Evolutionary conservation across 768 basidiomycete genomes (phyloP), one percentile per base, ranked within the genome.

Genomic region (Auriculariales sp.): DNA sequence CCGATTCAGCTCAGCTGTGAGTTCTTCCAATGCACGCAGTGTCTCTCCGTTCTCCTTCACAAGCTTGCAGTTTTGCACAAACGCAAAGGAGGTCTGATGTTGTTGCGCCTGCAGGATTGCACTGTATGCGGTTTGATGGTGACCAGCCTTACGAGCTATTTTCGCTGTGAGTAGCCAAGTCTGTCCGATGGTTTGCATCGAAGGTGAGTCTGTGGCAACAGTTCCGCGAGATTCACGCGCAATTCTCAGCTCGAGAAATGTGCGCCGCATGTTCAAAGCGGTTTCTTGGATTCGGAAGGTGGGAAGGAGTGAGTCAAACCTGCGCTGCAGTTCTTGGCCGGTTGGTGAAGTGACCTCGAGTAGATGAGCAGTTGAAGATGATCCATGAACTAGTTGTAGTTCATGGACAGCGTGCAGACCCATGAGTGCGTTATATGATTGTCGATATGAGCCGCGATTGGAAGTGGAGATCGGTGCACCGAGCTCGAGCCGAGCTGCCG

Each of bases 101-200:
- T 88, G 81, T 50, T 81, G 76, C 0, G 92, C 90, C 64, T 99
- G 95, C 0, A 99, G 72, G 54, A 86, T 78, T 4, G 95, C 92
- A 58, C 88, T 95, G 61, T 98, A 99, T 2, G 95, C 91, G 0
- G 94, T 97, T 66, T 97, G 94, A 71, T 79, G 82, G 61, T 98
- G 92, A 0, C 89, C 85, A 3, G 92, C 87, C 61, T 97, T 99
- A 29, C 95, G 72, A 29, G 95, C 95, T 50, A 92, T 91, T 62
- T 93, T 97, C n/a, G 93, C 84, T 52, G 84, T 97, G 25, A 77
- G 71, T 11, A 98, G 73, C 95, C 95, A 99, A 1, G 89, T 81
- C 44, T 75, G 73, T 3, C 90, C 84, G 31, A 93, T 80, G 56
- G 84, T 81, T 12, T 66, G 65, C 29, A 61, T 69, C n/a, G 77